These are phyloP conservation scores for Fagopyrum homotropicum DNA, from an alignment of 148 eudicot genomes.

Conservation along the genomic window DNA sequence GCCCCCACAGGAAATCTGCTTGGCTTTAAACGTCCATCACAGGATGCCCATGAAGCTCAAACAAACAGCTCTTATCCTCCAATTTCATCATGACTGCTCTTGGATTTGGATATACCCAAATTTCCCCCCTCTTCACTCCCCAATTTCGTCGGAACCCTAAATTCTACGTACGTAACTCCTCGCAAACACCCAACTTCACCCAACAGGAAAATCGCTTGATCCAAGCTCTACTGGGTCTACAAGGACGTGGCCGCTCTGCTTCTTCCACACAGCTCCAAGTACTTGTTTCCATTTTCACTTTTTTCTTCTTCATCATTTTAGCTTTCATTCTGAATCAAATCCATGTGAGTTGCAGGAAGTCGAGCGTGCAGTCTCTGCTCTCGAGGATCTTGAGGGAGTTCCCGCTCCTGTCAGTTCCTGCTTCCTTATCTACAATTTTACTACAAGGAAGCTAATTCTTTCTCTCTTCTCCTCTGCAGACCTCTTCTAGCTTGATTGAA, in stretches of 20 bases:
- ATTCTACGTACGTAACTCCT: not conserved
- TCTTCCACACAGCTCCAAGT: constrained; percentile 67
- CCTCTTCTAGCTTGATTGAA: constrained; percentile 79
- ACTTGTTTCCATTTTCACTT: not conserved
- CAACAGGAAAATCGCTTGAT: constrained; percentile 54
- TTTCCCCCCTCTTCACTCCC: not conserved
- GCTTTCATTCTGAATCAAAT: not conserved
- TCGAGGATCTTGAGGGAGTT: constrained; percentile 63
- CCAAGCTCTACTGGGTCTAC: constrained; percentile 74
- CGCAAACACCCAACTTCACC: constrained; percentile 29
- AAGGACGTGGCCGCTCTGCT: constrained; percentile 92
- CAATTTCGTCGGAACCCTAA: not conserved
- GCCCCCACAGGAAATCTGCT: no score
- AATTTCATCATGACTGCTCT: not conserved
- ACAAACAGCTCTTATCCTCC: no score
- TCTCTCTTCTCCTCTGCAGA: constrained; percentile 28
- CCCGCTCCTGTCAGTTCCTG: constrained; percentile 69
- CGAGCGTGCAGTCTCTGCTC: constrained; percentile 66
- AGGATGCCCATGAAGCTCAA: no score
- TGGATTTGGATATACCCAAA: not conserved
- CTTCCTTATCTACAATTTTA: not conserved
- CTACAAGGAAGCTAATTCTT: not conserved
- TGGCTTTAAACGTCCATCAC: no score
- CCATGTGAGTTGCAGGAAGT: constrained; percentile 48
- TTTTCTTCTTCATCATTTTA: not conserved